Evolutionary conservation across 371 early-diverging fungal genomes (phyloP).

Genomic region (Lichtheimia corymbifera): DNA sequence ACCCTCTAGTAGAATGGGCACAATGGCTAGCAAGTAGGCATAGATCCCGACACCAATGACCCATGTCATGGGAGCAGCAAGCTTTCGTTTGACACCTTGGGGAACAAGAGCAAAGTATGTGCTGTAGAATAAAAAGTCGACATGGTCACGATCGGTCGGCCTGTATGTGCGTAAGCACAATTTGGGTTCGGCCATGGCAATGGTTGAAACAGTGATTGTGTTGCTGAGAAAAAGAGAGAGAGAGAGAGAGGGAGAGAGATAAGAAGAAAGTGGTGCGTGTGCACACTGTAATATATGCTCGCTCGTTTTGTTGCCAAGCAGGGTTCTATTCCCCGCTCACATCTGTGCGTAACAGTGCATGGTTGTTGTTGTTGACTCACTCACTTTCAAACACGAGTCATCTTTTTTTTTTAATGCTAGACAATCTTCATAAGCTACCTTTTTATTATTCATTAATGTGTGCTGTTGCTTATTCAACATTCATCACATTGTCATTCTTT

Average conservation of each 20-base stretch:
- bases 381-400: too few relatives aligned
- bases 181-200: conserved; percentile 17
- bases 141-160: conserved; percentile 33
- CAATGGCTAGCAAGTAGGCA: conserved; percentile 26
- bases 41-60: conserved; percentile 32
- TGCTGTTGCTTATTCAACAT: too few relatives aligned
- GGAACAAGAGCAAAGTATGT: conserved; percentile 44
- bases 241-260: background rate
- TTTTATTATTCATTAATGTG: too few relatives aligned
- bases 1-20: conserved; percentile 26
- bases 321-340: too few relatives aligned
- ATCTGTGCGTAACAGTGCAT: too few relatives aligned
- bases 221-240: background rate
- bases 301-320: too few relatives aligned
- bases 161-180: conserved; percentile 38
- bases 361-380: too few relatives aligned
- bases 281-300: background rate
- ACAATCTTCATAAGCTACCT: too few relatives aligned
- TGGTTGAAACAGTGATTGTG: background rate
- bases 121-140: conserved; percentile 32
- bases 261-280: background rate
- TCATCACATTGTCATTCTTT: background rate
- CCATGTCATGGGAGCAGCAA: conserved; percentile 37
- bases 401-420: too few relatives aligned
- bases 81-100: conserved; percentile 40